Evolutionary conservation across 371 early-diverging fungal genomes (phyloP).

Genomic region (Saksenaea oblongispora): DNA sequence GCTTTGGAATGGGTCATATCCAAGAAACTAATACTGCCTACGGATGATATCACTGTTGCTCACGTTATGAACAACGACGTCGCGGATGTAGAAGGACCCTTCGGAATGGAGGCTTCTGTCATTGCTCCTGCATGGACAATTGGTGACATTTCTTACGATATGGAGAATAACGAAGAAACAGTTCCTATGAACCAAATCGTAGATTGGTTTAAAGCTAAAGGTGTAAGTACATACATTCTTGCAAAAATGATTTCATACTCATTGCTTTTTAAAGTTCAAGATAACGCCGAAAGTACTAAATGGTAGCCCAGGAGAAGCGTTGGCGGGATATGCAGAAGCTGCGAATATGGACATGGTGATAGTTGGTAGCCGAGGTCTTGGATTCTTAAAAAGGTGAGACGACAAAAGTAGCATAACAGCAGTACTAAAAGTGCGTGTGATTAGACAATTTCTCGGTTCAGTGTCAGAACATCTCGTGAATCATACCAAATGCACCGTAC

Average conservation of each 20-base stretch:
- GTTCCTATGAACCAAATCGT: conserved; percentile 22
- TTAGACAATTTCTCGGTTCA: conserved; percentile 30
- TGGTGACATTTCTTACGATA: conserved; percentile 17
- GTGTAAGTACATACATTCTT: conserved; percentile 20
- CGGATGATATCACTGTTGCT: conserved; percentile 24
- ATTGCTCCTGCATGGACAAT: conserved; percentile 28
- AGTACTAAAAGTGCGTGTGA: not conserved
- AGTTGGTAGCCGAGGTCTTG: conserved; percentile 26
- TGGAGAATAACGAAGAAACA: conserved; percentile 21
- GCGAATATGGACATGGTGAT: conserved; percentile 26
- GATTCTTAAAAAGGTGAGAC: conserved; percentile 31
- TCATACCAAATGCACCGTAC: conserved; percentile 25
- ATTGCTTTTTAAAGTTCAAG: conserved; percentile 13
- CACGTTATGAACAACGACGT: conserved; percentile 33
- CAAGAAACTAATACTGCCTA: conserved; percentile 20
- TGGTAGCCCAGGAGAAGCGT: conserved; percentile 31
- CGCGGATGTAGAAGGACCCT: conserved; percentile 29
- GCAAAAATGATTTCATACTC: not conserved
- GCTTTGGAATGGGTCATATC: conserved; percentile 31
- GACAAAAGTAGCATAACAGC: not conserved
- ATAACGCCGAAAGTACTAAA: conserved; percentile 16
- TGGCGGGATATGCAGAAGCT: conserved; percentile 26
- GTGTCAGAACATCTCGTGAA: conserved; percentile 30
- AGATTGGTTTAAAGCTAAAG: conserved; percentile 19
- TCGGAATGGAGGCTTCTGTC: conserved; percentile 28